These are phyloP conservation scores for Aquilaria sinensis DNA, from an alignment of 345 rosid species.

Conservation along the genomic window DNA sequence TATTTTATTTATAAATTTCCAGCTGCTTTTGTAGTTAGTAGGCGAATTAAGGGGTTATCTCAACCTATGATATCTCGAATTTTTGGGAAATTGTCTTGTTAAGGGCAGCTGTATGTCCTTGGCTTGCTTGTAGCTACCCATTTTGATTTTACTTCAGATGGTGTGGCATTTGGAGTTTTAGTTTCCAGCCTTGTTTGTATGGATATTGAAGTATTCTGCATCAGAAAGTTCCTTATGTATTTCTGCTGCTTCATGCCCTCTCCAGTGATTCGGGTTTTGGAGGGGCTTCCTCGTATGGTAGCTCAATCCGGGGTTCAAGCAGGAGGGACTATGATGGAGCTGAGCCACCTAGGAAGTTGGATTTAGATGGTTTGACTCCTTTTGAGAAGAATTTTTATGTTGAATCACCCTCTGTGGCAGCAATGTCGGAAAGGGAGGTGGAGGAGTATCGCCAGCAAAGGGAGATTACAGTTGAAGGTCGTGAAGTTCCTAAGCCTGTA, in stretches of 20 bases:
- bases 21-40: no score
- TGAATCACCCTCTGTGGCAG: conserved; percentile 73
- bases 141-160: background rate
- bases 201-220: conserved; percentile 1
- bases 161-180: background rate
- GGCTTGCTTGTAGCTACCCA: background rate
- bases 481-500: conserved; percentile 92
- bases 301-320: conserved; percentile 45
- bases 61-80: no score
- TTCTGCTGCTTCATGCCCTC: conserved; percentile 13
- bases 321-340: conserved; percentile 46
- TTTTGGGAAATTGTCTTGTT: background rate
- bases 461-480: conserved; percentile 93
- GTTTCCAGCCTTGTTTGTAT: background rate
- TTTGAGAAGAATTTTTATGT: conserved; percentile 93
- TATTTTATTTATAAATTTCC: background rate
- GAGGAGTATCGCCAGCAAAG: conserved; percentile 67
- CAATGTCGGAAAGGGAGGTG: conserved; percentile 78
- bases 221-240: conserved; percentile 13
- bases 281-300: conserved; percentile 57
- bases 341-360: conserved; percentile 59
- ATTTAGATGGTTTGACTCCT: conserved; percentile 92
- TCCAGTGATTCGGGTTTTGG: conserved; percentile 92
- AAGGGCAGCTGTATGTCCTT: background rate
- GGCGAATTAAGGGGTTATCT: no score